Conservation (phyloP, 495 filamentous ascomycete species). For the Echria macrotheca region DNA sequence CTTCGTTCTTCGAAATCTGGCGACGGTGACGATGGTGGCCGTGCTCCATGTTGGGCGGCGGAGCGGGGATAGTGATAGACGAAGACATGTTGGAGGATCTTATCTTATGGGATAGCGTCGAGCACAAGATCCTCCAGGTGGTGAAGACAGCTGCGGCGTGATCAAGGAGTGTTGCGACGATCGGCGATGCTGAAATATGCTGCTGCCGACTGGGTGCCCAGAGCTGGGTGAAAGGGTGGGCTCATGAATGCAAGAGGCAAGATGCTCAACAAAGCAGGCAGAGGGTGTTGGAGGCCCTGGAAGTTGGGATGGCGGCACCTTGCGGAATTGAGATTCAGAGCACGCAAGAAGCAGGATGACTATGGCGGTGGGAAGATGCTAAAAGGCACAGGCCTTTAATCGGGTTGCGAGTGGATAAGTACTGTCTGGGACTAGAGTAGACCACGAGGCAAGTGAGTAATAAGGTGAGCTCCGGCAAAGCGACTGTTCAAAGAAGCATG, state of each 20-base stretch:
- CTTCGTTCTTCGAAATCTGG: slow-evolving; percentile 33
- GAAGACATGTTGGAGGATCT: slow-evolving; percentile 38
- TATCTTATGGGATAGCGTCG: not conserved
- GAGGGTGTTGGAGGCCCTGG: not conserved
- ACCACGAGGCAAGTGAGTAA: not conserved
- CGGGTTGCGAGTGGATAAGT: too few relatives aligned
- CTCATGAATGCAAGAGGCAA: slow-evolving; percentile 18
- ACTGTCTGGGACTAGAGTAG: too few relatives aligned
- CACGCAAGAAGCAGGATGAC: not conserved
- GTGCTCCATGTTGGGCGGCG: slow-evolving; percentile 29
- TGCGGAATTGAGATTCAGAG: too few relatives aligned
- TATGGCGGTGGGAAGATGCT: not conserved
- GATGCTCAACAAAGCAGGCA: not conserved
- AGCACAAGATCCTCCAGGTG: too few relatives aligned
- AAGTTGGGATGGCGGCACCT: too few relatives aligned
- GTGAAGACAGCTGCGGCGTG: too few relatives aligned
- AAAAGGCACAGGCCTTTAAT: not conserved
- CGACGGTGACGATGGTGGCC: slow-evolving; percentile 29
- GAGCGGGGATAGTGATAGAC: slow-evolving; percentile 48
- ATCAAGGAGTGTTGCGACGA: not conserved
- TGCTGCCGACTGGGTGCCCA: slow-evolving; percentile 17
- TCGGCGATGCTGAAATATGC: not conserved
- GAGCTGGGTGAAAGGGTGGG: slow-evolving; percentile 19
- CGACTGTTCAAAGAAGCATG: too few relatives aligned
- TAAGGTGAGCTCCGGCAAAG: slow-evolving; percentile 6